These are phyloP conservation scores for Kentomonas sorsogonicus DNA, from an alignment of 208 protist species.

Conservation along the genomic window DNA sequence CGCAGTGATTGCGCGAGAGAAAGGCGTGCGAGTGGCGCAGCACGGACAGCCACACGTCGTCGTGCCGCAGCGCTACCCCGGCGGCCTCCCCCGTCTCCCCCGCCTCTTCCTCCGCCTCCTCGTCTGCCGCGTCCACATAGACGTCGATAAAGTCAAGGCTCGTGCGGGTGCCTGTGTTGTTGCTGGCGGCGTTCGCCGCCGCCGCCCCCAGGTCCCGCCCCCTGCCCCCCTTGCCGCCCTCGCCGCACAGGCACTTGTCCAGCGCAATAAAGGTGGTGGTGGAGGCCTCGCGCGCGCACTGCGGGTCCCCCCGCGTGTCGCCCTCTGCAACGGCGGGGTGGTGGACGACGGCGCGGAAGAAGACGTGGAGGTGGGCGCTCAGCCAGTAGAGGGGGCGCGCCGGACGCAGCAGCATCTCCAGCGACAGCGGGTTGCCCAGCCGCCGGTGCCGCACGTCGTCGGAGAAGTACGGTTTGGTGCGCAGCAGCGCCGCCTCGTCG, in stretches of 20 bases:
- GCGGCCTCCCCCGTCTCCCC: no score
- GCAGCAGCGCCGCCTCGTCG: constrained; percentile 36
- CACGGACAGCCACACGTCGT: no score
- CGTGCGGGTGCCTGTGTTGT: no score
- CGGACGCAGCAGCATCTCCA: constrained; percentile 52
- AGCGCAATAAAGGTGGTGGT: constrained; percentile 72
- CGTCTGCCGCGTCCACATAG: neutral
- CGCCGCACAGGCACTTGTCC: constrained; percentile 79
- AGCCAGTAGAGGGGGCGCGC: constrained; percentile 74
- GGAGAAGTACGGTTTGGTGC: constrained; percentile 76
- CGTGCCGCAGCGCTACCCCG: no score
- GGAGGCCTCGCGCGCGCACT: neutral
- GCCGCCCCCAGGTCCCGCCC: no score
- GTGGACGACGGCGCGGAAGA: constrained; percentile 69
- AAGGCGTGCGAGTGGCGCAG: no score
- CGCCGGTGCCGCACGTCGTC: constrained; percentile 68
- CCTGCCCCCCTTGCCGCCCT: no score
- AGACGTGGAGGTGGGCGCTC: constrained; percentile 84
- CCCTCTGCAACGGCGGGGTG: constrained; percentile 17
- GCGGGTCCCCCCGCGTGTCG: neutral
- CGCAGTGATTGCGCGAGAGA: no score
- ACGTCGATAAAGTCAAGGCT: constrained; percentile 4
- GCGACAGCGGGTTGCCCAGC: constrained; percentile 82
- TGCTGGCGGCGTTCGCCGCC: no score
- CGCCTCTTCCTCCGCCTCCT: no score